Evolutionary conservation across 2,329 filamentous ascomycete species (phyloP), one percentile per base, ranked within the genome.

Genomic region (Pyrenochaeta sp.): DNA sequence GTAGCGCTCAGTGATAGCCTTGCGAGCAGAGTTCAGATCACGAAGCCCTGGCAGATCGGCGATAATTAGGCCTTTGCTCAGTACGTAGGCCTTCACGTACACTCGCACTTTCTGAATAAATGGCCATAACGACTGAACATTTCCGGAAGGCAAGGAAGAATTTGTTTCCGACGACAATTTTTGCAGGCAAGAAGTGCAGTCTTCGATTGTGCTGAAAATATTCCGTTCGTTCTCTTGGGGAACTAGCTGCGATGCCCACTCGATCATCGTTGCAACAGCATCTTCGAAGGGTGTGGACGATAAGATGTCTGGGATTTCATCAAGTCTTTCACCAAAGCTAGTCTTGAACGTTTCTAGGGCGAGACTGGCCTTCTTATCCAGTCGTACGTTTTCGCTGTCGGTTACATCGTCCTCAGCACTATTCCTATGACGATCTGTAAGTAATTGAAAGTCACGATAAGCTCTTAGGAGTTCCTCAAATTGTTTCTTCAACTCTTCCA

Each of bases 21-120:
- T 58, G 3, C 77, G 67, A 8, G 76, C 76, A 3, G 69, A 63
- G 49, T 80, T 80, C 18, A 73, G 41, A 53, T 80, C 77, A 1
- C 73, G 75, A 7, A 80, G 72, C 0, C 77, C 77, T 18, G 77
- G 77, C 13, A 81, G 69, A 44, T 81, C 77, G 0, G 77, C 77
- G 6, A 81, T 66, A 3, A 79, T 57, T 1, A 80, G 65, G 0
- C 77, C 78, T 39, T 72, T 75, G 42, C 74, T 77, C 7, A 81
- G 54, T 13, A 80, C 77, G 45, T 77, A 60, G 0, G 77, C 71
- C 10, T 74, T 73, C 8, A 73, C 48, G 27, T 63, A 75, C 0
- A 81, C 74, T 35, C 75, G 72, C 17, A 78, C 69, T 43, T 73
- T 78, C 23, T 63, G 64, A 14, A 79, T 74, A 26, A 72, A 78